Percentiles rank a stretch among this genome's conserved stretches.
phyloP scores from a whole-genome alignment of 2,329 filamentous ascomycete genomes.

The Coleophoma cylindrospora region DNA sequence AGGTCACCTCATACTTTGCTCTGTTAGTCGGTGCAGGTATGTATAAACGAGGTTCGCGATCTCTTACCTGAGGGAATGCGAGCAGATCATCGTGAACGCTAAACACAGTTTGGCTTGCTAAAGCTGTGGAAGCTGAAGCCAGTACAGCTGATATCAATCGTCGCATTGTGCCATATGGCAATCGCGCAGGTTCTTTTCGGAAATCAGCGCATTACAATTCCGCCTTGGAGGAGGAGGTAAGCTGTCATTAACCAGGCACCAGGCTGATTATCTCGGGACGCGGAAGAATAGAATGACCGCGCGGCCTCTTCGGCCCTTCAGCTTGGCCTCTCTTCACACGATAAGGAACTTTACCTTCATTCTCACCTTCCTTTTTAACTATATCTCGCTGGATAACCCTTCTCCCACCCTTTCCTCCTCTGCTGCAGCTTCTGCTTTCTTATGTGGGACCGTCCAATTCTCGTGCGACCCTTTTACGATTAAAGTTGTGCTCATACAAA shows the following conservation, averaged over 20 bases:
- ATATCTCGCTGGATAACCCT: too few species aligned
- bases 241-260: not conserved
- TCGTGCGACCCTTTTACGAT: too few species aligned
- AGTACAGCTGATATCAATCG: slow-evolving; percentile 19
- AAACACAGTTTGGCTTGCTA: slow-evolving; percentile 54
- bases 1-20: slow-evolving; percentile 57
- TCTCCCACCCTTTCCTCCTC: too few species aligned
- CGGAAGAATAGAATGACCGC: not conserved
- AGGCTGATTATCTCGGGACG: not conserved
- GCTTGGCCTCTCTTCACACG: not conserved
- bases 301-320: too few species aligned
- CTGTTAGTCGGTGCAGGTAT: slow-evolving; percentile 10
- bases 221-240: not conserved
- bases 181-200: slow-evolving; percentile 1
- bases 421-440: too few species aligned
- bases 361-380: not conserved
- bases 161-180: slow-evolving; percentile 28
- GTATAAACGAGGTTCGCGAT: slow-evolving; percentile 6
- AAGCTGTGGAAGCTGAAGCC: slow-evolving; percentile 27
- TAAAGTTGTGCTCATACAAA: too few species aligned
- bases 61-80: slow-evolving; percentile 61
- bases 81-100: slow-evolving; percentile 69
- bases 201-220: not conserved
- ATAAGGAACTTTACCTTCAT: not conserved
- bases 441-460: too few species aligned